Base-by-base conservation (phyloP, 2,329 filamentous ascomycete genomes). In the Trichoderma lentiforme region DNA sequence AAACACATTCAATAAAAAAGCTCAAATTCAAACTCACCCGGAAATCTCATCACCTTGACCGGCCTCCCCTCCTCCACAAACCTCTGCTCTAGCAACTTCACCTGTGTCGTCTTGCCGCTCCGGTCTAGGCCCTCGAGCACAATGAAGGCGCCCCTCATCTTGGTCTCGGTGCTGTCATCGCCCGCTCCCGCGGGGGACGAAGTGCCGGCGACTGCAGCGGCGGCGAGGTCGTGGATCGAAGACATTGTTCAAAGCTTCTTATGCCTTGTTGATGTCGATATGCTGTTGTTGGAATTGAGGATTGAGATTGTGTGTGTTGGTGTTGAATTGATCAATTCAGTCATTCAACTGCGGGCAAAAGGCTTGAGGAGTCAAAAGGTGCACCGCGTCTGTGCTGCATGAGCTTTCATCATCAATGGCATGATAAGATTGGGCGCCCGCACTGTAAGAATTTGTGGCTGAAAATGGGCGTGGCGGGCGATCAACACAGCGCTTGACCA, bases 41-140 rank as follows among this genome's bases (percentile, higher is more conserved):
- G 88, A 76, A 90, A 90, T 57, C 87, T 81, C 85, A 89, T 85
- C 36, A 86, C 82, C 80, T 85, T 83, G 61, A 88, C 87, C 57
- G 82, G 81, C 71, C 80, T 79, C 6, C 87, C 87, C 69, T 82
- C 81, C 75, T 85, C 84, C 7, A 84, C 80, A 72, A 89, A 85
- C 26, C 84, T 79, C 81, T 87, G 81, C 81, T 87, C 86, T 65
- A 98, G 84, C 60, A 90, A 83, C 77, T 91, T 87, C 76, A 93
- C 95, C 86, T 97, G 95, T 39, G 94, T 97, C 26, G 94, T 95
- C 86, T 98, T 98, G 71, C 95, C 95, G 57, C 94, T 94, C 74
- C 94, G 90, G 78, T 98, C 95, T 73, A 98, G 86, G 2, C 95
- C 95, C 83, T 98, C 95, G 71, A 97, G 89, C 5, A 95, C 92